Evolutionary conservation across 352 stramenopile genomes (phyloP), one percentile per base, ranked within the genome.

Genomic region (Phytophthora ohioensis): DNA sequence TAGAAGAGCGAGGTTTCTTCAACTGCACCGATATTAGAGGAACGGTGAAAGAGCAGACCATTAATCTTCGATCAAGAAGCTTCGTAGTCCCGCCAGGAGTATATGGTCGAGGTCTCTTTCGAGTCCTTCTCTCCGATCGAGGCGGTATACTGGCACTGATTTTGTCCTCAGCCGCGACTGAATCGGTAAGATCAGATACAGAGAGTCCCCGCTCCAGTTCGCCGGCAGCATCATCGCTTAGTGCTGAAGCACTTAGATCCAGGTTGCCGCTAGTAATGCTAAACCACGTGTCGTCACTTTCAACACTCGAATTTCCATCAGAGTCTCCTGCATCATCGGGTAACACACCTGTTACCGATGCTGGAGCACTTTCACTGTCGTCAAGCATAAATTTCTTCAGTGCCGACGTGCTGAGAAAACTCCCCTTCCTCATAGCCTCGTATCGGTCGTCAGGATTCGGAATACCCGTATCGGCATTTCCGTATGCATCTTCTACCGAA

Each of bases 261-360:
- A 85, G 57, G 34, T 85, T 91, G 13, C 82, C 85, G 48, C 84
- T 93, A 12, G 87, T 81, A 52, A 97, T 92, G 45, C 90, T 97
- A 67, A 97, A 97, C 90, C 90, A 97, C 0, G 90, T 95, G 49
- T 97, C 90, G 58, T 97, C 90, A 78, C 90, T 97, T 35, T 84
- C 83, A 46, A 87, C 84, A 62, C 87, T 92, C 21, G 88, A 94
- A 31, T 87, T 76, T 54, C 69, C 76, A 41, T 92, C 88, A 0
- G 75, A 88, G 31, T 90, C 81, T 17, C 43, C 58, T 54, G 57
- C 42, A 59, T 67, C 73, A 60, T 79, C 65, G 56, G 78, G 53
- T 47, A 57, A 32, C 11, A 30, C 56, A 60, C 69, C 45, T 36
- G 64, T 71, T 38, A 55, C 34, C 15, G 70, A 63, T 11, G 67